phyloP scores from a whole-genome alignment of 805 yeast species.

The Candida awuae region DNA sequence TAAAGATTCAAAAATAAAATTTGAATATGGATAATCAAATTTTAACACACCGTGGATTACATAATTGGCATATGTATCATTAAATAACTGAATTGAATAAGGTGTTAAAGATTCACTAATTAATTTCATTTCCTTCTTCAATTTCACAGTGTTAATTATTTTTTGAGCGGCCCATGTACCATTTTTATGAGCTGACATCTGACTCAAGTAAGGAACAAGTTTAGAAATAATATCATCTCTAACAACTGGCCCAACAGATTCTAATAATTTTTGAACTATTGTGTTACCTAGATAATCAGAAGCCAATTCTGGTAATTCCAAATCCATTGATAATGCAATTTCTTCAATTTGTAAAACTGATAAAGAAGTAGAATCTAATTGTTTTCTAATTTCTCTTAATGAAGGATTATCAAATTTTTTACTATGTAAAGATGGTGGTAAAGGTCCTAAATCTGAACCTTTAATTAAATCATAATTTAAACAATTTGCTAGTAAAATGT shows the following conservation, averaged over 20 bases:
- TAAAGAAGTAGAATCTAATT: constrained; percentile 47
- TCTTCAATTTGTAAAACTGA: constrained; percentile 66
- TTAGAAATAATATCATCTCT: constrained; percentile 75
- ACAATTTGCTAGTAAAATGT: constrained; percentile 39
- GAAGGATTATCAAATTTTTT: constrained; percentile 84
- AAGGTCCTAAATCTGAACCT: constrained; percentile 54
- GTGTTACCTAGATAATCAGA: constrained; percentile 95
- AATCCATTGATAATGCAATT: constrained; percentile 72
- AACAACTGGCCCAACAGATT: constrained; percentile 56
- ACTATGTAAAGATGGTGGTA: constrained; percentile 61
- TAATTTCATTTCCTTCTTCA: constrained; percentile 51
- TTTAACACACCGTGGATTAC: constrained; percentile 91
- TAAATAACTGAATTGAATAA: constrained; percentile 74
- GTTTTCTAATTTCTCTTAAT: constrained; percentile 77
- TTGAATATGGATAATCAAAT: constrained; percentile 78
- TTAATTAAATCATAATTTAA: constrained; percentile 36
- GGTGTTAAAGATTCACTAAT: constrained; percentile 69
- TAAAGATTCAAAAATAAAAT: constrained; percentile 80
- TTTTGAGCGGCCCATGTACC: constrained; percentile 99
- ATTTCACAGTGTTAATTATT: constrained; percentile 63
- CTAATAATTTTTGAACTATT: constrained; percentile 84
- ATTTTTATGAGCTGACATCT: constrained; percentile 91
- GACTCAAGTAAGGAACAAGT: constrained; percentile 73
- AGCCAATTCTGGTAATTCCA: constrained; percentile 83
- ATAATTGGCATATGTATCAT: constrained; percentile 95